Evolutionary conservation across 225 moss, liverwort and hornwort species (phyloP), one percentile per base, ranked within the genome.

Genomic region (Pleurozium schreberi): DNA sequence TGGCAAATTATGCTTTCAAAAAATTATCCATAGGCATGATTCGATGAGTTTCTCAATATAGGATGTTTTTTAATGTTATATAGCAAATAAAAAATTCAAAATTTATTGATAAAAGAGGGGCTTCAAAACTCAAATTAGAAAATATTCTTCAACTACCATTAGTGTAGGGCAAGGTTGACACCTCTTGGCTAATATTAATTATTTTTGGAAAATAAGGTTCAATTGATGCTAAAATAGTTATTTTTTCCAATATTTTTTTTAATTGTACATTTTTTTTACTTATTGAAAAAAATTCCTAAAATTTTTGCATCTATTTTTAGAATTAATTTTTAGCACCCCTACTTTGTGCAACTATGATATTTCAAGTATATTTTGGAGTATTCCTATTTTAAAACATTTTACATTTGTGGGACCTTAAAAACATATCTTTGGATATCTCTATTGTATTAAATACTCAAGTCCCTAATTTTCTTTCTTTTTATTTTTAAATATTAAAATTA

Each of bases 311-410:
- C 0, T 74, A 31, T 75, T 75, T 74, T 31, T 49, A 45, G 49
- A 19, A 49, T 47, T 33, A 19, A 7, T 31, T 31, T 18, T 0
- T 0, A 2, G 1, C 1, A 2, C 18, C 1, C 30, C 1, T 47
- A 18, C 1, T 4, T 7, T 47, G 6, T 47, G 6, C 47, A 74
- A 47, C 1, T 11, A 28, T 2, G 0, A 0, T 75, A 50, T 19
- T 75, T 20, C 19, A 33, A 12, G 0, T 20, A 12, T 75, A 11
- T 50, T 33, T 75, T 19, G 20, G 3, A 31, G 31, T 12, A 49
- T 31, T 31, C 43, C 1, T 49, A 20, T 50, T 33, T 20, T 12
- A 33, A 17, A 4, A 60, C 13, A 34, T 50, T 11, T 11, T 31
- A 18, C 2, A 6, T 19, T 6, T 74, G 11, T n/a, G n/a, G n/a